Conservation (phyloP, 305 asterid species). For the Fraxinus albicans region DNA sequence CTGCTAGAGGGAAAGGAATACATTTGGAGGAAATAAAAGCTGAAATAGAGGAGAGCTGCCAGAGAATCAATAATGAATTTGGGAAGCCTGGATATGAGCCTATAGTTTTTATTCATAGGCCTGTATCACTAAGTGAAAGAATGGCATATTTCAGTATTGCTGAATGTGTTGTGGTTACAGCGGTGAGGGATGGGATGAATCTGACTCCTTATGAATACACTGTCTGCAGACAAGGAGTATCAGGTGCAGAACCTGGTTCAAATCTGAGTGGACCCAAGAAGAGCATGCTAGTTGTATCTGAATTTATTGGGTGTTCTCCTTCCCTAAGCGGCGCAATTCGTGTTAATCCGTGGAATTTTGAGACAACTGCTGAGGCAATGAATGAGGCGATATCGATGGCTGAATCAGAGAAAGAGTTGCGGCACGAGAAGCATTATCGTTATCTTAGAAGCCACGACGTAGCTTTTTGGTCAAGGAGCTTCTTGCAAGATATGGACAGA, state of each 20-base stretch:
- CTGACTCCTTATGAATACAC: slow-evolving; percentile 90
- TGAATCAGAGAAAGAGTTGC: slow-evolving; percentile 72
- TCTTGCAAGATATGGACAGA: slow-evolving; percentile 92
- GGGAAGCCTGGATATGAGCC: slow-evolving; percentile 88
- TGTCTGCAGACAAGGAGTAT: slow-evolving; percentile 77
- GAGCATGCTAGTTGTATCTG: slow-evolving; percentile 94
- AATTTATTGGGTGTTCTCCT: slow-evolving; percentile 92
- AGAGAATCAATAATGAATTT: slow-evolving; percentile 63
- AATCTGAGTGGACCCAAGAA: slow-evolving; percentile 61
- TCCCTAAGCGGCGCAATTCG: slow-evolving; percentile 92
- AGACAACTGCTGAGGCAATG: slow-evolving; percentile 88
- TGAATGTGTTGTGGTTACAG: slow-evolving; percentile 94
- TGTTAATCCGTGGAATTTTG: slow-evolving; percentile 92
- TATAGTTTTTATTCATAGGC: slow-evolving; percentile 52
- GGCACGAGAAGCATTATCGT: slow-evolving; percentile 93
- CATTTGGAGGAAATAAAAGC: slow-evolving; percentile 64
- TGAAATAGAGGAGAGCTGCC: slow-evolving; percentile 75
- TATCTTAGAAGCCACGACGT: slow-evolving; percentile 85
- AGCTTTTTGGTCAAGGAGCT: slow-evolving; percentile 89
- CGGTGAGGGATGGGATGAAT: slow-evolving; percentile 95
- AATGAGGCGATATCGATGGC: slow-evolving; percentile 79
- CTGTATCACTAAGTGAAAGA: slow-evolving; percentile 70
- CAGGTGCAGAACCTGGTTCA: slow-evolving; percentile 54
- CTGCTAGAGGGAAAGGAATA: slow-evolving; percentile 81
- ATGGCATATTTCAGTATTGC: slow-evolving; percentile 86